Percentiles rank a stretch among this genome's conserved stretches.
Conservation (phyloP, 83 land plant species). For the Picea mariana region DNA sequence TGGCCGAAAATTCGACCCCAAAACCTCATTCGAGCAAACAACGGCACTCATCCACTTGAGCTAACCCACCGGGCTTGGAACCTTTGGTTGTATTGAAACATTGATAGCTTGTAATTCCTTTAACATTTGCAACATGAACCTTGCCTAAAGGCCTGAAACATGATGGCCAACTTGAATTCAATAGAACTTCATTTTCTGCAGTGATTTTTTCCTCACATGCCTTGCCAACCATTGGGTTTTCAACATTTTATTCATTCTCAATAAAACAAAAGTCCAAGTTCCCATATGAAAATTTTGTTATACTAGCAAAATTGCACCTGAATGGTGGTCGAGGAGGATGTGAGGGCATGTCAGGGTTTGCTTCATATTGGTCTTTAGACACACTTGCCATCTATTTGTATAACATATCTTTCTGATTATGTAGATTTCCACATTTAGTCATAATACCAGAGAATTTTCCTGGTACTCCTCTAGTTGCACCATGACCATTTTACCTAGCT, state of each 20-base stretch:
- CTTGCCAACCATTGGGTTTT: neutral
- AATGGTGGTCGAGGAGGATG: constrained; percentile 1
- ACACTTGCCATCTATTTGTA: constrained; percentile 10
- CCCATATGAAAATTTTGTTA: neutral
- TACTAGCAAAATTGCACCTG: neutral
- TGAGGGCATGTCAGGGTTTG: neutral
- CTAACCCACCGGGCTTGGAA: too few species aligned
- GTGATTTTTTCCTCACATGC: neutral
- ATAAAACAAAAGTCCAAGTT: neutral
- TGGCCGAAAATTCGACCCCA: too few species aligned
- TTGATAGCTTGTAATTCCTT: neutral
- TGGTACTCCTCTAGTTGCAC: too few species aligned
- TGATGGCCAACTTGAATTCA: neutral
- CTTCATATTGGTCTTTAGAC: constrained; percentile 1
- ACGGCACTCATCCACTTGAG: too few species aligned
- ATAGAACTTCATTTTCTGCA: neutral
- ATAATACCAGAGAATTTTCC: too few species aligned
- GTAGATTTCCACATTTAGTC: too few species aligned
- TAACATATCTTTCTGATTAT: too few species aligned
- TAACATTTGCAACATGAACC: neutral
- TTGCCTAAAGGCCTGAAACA: neutral
- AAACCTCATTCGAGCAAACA: too few species aligned
- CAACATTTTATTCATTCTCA: constrained; percentile 10
- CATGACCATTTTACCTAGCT: too few species aligned
- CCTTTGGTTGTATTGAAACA: neutral